phyloP scores from a whole-genome alignment of 306 rosid species.

The Cicer cuneatum region DNA sequence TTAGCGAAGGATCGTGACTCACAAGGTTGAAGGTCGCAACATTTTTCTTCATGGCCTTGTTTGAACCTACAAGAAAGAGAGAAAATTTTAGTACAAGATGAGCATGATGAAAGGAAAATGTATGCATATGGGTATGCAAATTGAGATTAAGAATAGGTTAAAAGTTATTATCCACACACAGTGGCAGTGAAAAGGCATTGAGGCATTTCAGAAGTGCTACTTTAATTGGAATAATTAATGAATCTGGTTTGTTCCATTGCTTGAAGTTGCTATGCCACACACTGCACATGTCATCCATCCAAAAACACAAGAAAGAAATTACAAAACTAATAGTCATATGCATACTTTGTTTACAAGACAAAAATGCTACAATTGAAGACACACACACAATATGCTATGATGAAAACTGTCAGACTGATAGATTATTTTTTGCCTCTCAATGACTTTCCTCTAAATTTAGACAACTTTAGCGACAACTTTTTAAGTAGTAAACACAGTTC shows the following conservation, averaged over 20 bases:
- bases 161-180: constrained; percentile 53
- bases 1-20: constrained; percentile 46
- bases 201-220: constrained; percentile 55
- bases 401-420: background rate
- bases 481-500: no score
- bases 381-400: constrained; percentile 4
- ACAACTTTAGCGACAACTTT: no score
- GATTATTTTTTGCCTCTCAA: background rate
- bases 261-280: constrained; percentile 62
- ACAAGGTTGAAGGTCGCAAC: constrained; percentile 55
- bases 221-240: constrained; percentile 51
- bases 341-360: background rate
- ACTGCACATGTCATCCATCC: constrained; percentile 57
- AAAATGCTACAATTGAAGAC: background rate
- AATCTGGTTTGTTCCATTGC: constrained; percentile 44
- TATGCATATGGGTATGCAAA: background rate
- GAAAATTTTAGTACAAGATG: constrained; percentile 40
- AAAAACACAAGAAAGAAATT: constrained; percentile 34
- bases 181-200: constrained; percentile 49
- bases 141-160: constrained; percentile 30
- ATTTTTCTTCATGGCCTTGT: constrained; percentile 43
- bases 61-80: constrained; percentile 58
- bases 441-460: background rate
- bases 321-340: constrained; percentile 2
- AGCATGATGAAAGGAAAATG: constrained; percentile 28